Base-by-base conservation (phyloP, 2,329 filamentous ascomycete species). In the Geosmithia flava region DNA sequence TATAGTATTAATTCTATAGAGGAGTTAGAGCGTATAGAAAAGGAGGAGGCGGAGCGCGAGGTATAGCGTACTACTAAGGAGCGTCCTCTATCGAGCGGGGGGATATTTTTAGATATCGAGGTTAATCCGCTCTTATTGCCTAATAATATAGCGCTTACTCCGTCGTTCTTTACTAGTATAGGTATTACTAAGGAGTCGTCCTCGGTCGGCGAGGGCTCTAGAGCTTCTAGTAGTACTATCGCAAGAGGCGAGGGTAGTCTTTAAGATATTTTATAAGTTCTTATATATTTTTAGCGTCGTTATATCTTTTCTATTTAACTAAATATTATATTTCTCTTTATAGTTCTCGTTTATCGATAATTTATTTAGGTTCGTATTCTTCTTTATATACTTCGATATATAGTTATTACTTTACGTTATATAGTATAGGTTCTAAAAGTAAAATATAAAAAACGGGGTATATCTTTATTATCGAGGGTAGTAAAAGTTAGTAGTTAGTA, bases 361-460 rank as follows among this genome's bases (percentile, higher is more conserved):
- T 54, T 44, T 30, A 40, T 45, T 53, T 49, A 42, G 51, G 37
- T 47, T 48, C 48, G 47, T 50, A 49, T 50, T 52, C 27, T 46
- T 52, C n/a, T 47, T 45, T 8, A 42, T 42, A 42, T 16, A 47
- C 41, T 42, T 48, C 49, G 19, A 50, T 47, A 2, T 49, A 23
- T 46, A 44, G 47, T 50, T 39, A 20, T 49, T 40, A 37, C 39
- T 49, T 49, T 30, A 20, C 23, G 37, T 51, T 49, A 15, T 48
- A 6, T 48, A 40, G 27, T 52, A 29, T 45, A 47, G 44, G 44
- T 50, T 55, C 42, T 20, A 55, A 27, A 41, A 55, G 30, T 43
- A 33, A 54, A 17, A 56, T 55, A 53, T 56, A 51, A 49, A 55
- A 54, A 30, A 57, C 48, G 42, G 39, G 39, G 42, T 56, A 42